phyloP scores from a whole-genome alignment of 2,329 filamentous ascomycete genomes.

The Aspergillus sergii region DNA sequence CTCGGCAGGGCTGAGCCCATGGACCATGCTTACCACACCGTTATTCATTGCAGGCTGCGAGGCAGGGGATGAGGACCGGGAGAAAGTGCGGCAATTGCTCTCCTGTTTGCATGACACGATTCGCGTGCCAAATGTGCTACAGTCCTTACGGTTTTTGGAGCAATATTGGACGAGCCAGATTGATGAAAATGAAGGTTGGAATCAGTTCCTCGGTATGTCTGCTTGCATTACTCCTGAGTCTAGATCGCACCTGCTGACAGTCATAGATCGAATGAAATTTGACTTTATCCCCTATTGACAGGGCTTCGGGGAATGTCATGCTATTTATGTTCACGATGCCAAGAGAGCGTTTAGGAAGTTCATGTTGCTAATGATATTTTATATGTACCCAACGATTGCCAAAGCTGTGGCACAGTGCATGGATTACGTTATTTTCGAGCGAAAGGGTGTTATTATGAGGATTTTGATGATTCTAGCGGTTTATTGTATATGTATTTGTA shows the following conservation, averaged over 20 bases:
- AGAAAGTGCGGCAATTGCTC: constrained; percentile 35
- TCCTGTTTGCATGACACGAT: constrained; percentile 41
- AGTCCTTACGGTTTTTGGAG: constrained; percentile 45
- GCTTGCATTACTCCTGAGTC: background rate
- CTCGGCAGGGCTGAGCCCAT: constrained; percentile 42
- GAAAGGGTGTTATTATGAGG: background rate
- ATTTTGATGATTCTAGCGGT: background rate
- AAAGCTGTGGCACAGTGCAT: background rate
- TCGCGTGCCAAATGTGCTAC: constrained; percentile 45
- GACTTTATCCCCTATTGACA: constrained; percentile 23
- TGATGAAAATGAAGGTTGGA: constrained; percentile 41
- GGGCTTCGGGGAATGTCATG: background rate
- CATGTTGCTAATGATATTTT: background rate
- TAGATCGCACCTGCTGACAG: constrained; percentile 10
- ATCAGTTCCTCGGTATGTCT: constrained; percentile 40
- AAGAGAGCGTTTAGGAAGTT: constrained; percentile 1
- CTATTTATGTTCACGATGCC: constrained; percentile 10
- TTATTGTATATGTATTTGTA: background rate
- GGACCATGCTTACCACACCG: constrained; percentile 47
- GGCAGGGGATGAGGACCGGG: constrained; percentile 40
- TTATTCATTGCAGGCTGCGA: constrained; percentile 49
- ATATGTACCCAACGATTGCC: background rate
- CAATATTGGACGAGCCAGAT: constrained; percentile 39
- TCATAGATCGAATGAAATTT: constrained; percentile 37
- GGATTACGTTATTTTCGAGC: background rate